Base-by-base conservation (phyloP, 73 alveolate species). In the Breviolum minutum region DNA sequence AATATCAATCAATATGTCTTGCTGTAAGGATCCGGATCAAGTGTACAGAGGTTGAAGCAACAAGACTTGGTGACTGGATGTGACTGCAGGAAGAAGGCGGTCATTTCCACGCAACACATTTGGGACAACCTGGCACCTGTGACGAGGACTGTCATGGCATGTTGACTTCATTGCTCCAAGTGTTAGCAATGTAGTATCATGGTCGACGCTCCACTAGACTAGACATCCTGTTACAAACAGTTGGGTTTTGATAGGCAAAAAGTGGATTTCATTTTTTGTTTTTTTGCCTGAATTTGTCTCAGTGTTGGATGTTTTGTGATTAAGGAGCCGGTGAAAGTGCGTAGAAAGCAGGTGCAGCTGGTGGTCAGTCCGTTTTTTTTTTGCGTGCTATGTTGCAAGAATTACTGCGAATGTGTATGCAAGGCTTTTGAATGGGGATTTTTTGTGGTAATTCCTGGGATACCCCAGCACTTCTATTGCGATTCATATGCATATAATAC, bases 71-170 rank as follows among this genome's bases (percentile, higher is more conserved):
- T 2, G 54, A 40, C 54, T 20, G 13, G 80, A 30, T 7, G 81
- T 10, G 62, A 24, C 73, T 14, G 64, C 94, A 86, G 94, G 94
- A 86, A 63, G 94, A 86, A 63, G 94, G 63, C 26, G 94, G 94
- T 6, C 80, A 86, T 63, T 86, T 86, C 63, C 62, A 63, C 7
- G 94, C 62, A 6, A 86, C 94, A 6, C 94, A 86, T 27, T 24
- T 86, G 77, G 94, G 94, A 30, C 94, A 86, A 63, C 94, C 94
- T 12, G 94, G 94, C 61, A 86, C 94, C 80, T 61, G 12, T n/a
- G 94, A 86, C 63, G 94, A 24, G 81, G 63, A 40, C 54, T 40
- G 4, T 4, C n/a, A 4, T 22, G 77, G 77, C 77, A 68, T 14
- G n/a, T 14, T 17, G 77, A 22, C 77, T 68, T 68, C 24, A 40